phyloP scores from a whole-genome alignment of 148 eudicot genomes.

The Rhododendron ovatum region DNA sequence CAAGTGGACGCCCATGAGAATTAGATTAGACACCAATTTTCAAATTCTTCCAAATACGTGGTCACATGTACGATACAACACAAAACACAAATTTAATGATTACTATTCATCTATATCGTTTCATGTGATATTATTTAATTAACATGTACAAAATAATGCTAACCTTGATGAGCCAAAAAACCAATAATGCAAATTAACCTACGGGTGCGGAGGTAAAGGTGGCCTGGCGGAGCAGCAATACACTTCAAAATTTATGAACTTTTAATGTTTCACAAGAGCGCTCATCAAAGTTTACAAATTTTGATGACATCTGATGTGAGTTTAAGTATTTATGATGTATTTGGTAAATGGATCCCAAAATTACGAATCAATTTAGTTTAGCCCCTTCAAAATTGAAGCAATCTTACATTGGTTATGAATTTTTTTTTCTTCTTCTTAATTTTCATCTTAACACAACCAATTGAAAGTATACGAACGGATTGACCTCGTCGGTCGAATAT shows the following conservation, averaged over 20 bases:
- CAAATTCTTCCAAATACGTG: neutral
- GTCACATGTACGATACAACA: neutral
- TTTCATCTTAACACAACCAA: neutral
- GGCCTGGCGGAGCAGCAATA: too few species aligned
- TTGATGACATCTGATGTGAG: neutral
- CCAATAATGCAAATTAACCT: too few species aligned
- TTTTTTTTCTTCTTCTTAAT: too few species aligned
- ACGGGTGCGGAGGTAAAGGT: too few species aligned
- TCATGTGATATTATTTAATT: neutral
- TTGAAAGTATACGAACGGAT: neutral
- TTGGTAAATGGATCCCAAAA: too few species aligned
- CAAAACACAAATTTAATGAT: neutral
- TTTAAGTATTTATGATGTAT: too few species aligned
- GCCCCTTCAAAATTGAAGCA: too few species aligned
- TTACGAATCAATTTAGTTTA: too few species aligned
- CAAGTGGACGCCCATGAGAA: neutral
- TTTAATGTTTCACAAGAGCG: neutral
- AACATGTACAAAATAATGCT: neutral
- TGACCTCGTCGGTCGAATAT: neutral
- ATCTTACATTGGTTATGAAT: too few species aligned
- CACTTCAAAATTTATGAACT: neutral
- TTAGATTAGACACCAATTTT: neutral
- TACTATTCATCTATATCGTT: neutral
- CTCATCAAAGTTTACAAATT: neutral
- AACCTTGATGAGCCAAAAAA: neutral